Evolutionary conservation across 164 flowering plant species (phyloP), one percentile per base, ranked within the genome.

Genomic region (Magnolia officinalis): DNA sequence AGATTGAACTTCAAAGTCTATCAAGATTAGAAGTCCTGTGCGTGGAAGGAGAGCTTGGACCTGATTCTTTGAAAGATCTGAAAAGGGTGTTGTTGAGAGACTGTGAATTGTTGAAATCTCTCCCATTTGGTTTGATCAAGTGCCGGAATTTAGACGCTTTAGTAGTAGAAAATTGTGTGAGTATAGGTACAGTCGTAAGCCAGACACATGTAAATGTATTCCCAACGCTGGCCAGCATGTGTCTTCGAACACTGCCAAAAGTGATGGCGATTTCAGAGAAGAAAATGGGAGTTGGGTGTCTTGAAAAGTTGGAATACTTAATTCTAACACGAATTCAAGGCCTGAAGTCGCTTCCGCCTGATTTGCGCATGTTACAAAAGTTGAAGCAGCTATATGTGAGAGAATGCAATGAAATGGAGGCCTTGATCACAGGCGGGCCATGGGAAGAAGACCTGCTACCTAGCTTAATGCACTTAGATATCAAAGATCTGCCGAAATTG

Each of bases 121-220:
- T 70, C 37, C 72, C 72, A n/a, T 70, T 8, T 18, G 72, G 72
- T 70, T 21, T 70, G 72, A 31, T 5, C 13, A 23, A 70, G 72
- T 70, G 20, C 10, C 58, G 5, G 2, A 70, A 70, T 37, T 49
- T 70, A 58, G 72, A 70, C 37, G 1, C 21, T 16, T 50, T 70
- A 45, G 20, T 52, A 14, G 26, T 70, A 19, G 11, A 70, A 0
- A 6, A 45, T 4, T 70, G 58, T 19, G 72, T 8, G 20, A 49
- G 50, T 13, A 45, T 70, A 1, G 72, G 37, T 16, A 45, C 10
- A 21, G 37, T 70, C 21, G n/a, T 70, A 29, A 18, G 16, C 6
- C 51, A 70, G 50, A 50, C 21, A 20, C 11, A 10, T 70, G 51
- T 16, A 37, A 21, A 70, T 19, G 51, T 23, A 45, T 45, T 70